phyloP scores from a whole-genome alignment of 345 rosid genomes.

The Rhodamnia rubescens region DNA sequence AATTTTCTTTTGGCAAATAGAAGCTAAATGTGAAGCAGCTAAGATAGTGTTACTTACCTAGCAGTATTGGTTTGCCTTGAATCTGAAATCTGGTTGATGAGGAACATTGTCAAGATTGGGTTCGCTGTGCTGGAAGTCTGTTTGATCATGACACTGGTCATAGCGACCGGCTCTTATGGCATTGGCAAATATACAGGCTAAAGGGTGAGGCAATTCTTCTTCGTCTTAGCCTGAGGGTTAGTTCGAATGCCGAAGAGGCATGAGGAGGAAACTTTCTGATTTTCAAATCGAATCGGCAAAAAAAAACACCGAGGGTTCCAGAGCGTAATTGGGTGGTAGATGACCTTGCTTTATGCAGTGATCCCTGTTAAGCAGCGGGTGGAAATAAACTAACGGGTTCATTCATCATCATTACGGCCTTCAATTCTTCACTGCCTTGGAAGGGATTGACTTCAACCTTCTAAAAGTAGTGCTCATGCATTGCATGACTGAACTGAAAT shows the following conservation, averaged over 20 bases:
- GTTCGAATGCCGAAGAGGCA: not conserved
- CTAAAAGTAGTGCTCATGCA: not conserved
- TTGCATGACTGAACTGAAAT: not conserved
- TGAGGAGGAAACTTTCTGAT: not conserved
- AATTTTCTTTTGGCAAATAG: not conserved
- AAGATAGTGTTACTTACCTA: not conserved
- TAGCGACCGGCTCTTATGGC: not conserved
- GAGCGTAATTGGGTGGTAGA: not conserved
- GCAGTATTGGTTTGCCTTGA: not conserved
- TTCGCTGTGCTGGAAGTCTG: not conserved
- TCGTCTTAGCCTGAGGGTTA: not conserved
- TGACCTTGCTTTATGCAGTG: not conserved
- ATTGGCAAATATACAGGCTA: not conserved
- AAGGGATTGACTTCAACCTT: not conserved
- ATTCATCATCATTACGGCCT: not conserved
- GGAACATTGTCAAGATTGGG: not conserved
- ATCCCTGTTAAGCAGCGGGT: not conserved
- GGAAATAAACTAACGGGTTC: not conserved
- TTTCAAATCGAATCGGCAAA: not conserved
- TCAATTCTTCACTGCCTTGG: not conserved
- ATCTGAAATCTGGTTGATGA: not conserved
- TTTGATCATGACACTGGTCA: not conserved
- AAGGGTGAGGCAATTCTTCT: not conserved
- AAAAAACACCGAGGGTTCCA: not conserved
- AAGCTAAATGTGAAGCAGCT: not conserved